Evolutionary conservation across 2,329 filamentous ascomycete genomes (phyloP).

Genomic region (Teratosphaeria epicoccoides): DNA sequence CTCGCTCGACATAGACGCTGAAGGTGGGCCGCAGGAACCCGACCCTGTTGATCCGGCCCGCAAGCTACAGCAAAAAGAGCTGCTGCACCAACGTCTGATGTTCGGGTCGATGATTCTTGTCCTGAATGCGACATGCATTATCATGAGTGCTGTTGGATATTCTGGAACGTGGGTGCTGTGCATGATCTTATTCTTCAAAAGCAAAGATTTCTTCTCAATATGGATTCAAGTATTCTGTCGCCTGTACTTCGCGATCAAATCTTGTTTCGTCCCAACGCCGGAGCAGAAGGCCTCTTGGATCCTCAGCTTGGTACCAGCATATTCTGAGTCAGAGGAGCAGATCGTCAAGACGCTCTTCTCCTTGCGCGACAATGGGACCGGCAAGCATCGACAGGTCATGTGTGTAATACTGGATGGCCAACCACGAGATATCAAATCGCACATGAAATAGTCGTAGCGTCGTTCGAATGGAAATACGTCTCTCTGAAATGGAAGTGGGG

Average conservation of each 20-base stretch:
- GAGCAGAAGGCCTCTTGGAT: neutral
- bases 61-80: neutral
- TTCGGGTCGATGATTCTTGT: neutral
- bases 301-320: neutral
- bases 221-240: neutral
- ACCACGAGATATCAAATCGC: neutral
- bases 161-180: neutral
- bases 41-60: neutral
- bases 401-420: neutral
- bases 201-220: neutral
- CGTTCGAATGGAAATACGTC: neutral
- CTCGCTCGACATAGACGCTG: neutral
- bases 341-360: neutral
- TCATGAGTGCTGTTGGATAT: neutral
- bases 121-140: neutral
- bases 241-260: neutral
- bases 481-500: neutral
- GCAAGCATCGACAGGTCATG: neutral
- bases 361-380: neutral
- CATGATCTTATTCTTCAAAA: neutral
- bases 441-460: neutral
- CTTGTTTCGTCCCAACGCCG: neutral
- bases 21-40: neutral
- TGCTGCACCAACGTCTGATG: neutral
- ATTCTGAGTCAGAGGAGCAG: neutral